Percentiles rank a stretch among this genome's conserved stretches.
phyloP scores from a whole-genome alignment of 306 rosid genomes.

The Vicia villosa region DNA sequence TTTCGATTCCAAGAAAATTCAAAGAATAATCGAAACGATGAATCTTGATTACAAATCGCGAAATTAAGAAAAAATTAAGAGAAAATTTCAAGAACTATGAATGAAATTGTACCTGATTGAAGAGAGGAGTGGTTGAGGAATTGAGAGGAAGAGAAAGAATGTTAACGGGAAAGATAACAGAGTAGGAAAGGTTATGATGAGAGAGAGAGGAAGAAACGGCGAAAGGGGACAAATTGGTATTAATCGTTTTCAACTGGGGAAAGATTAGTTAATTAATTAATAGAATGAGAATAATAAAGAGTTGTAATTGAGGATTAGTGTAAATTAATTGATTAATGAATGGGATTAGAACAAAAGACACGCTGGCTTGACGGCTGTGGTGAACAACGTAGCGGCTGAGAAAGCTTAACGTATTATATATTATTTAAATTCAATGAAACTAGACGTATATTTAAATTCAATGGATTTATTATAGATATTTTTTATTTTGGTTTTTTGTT shows the following conservation, averaged over 20 bases:
- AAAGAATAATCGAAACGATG: constrained; percentile 1
- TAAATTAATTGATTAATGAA: constrained; percentile 1
- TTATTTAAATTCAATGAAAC: constrained; percentile 19
- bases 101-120: constrained; percentile 47
- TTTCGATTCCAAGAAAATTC: constrained; percentile 31
- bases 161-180: constrained; percentile 44
- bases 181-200: constrained; percentile 29
- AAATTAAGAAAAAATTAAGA: neutral
- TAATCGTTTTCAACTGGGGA: constrained; percentile 34
- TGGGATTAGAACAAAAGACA: constrained; percentile 25
- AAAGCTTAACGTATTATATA: neutral
- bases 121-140: constrained; percentile 20
- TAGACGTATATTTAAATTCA: neutral
- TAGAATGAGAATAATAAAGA: neutral
- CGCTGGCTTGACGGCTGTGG: constrained; percentile 40
- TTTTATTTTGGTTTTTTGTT: neutral
- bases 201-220: constrained; percentile 48
- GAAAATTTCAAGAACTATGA: neutral
- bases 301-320: constrained; percentile 20
- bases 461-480: neutral
- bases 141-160: constrained; percentile 39
- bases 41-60: constrained; percentile 30
- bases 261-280: constrained; percentile 18
- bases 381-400: constrained; percentile 25
- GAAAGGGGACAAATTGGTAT: constrained; percentile 56